Conservation (phyloP, 768 basidiomycete species). For the Multifurca ochricompacta region DNA sequence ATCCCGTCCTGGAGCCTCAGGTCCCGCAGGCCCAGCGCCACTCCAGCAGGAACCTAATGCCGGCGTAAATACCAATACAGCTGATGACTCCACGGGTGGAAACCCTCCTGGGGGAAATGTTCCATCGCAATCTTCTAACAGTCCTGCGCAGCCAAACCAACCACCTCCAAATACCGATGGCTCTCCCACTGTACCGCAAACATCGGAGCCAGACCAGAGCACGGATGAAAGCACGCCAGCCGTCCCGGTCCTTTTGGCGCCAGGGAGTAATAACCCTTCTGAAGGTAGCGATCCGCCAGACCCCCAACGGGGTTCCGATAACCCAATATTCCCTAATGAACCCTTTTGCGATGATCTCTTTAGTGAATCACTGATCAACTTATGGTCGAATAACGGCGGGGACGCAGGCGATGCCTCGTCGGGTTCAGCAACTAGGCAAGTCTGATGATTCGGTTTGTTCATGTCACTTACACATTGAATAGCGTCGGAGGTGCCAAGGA, state of each 20-base stretch:
- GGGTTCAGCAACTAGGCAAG: conserved; percentile 20
- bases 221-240: not conserved
- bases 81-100: not conserved
- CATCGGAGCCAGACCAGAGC: not conserved
- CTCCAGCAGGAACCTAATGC: not conserved
- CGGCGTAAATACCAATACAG: not conserved
- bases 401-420: conserved; percentile 22
- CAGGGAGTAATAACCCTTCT: not conserved
- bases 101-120: not conserved
- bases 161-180: not conserved
- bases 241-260: conserved; percentile 9
- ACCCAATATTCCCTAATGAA: not conserved
- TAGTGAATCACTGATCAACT: conserved; percentile 24
- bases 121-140: not conserved
- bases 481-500: not conserved
- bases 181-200: not conserved
- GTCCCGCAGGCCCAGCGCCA: not conserved
- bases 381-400: conserved; percentile 29
- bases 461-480: not conserved
- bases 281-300: not conserved
- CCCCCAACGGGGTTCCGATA: not conserved
- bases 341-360: not conserved
- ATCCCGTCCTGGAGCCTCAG: not conserved
- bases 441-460: not conserved
- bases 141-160: not conserved